Evolutionary conservation across 768 basidiomycete species (phyloP).

Genomic region (Phlegmacium glaucopus): DNA sequence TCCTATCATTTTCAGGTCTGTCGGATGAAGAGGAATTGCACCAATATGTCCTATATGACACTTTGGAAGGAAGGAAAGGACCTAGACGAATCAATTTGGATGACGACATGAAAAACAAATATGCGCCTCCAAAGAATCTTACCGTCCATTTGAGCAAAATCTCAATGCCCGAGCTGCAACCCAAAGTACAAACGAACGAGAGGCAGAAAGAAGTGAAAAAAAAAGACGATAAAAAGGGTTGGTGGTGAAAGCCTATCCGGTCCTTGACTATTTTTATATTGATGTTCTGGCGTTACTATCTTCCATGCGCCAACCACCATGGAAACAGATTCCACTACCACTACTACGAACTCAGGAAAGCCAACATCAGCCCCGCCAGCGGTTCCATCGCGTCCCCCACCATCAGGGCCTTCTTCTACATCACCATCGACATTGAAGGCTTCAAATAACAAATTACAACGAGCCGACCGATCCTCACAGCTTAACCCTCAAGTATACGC

Average conservation of each 20-base stretch:
- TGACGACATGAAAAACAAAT: conserved; percentile 51
- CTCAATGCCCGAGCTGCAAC: conserved; percentile 78
- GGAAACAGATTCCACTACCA: not conserved
- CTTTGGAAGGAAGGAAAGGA: conserved; percentile 42
- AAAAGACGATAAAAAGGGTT: conserved; percentile 42
- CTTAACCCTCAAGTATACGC: conserved; percentile 22
- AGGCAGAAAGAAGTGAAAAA: conserved; percentile 33
- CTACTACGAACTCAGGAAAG: too few relatives aligned
- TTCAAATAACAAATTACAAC: conserved; percentile 16
- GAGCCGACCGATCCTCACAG: conserved; percentile 12
- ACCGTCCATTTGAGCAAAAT: conserved; percentile 83
- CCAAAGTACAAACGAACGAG: conserved; percentile 34
- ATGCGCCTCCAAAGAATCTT: conserved; percentile 66
- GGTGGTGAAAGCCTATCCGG: conserved; percentile 21
- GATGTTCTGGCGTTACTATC: conserved; percentile 4
- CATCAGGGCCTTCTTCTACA: conserved; percentile 3
- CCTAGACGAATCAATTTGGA: conserved; percentile 70
- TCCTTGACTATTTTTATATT: conserved; percentile 7
- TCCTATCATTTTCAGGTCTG: conserved; percentile 25
- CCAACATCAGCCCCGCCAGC: conserved; percentile 9
- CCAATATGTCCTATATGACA: conserved; percentile 77
- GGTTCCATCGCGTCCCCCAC: conserved; percentile 5
- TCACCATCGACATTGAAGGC: conserved; percentile 8
- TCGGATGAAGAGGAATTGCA: conserved; percentile 60
- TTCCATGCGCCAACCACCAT: conserved; percentile 5